phyloP scores from a whole-genome alignment of 2,329 filamentous ascomycete species.

The Aspergillus fumigatus region DNA sequence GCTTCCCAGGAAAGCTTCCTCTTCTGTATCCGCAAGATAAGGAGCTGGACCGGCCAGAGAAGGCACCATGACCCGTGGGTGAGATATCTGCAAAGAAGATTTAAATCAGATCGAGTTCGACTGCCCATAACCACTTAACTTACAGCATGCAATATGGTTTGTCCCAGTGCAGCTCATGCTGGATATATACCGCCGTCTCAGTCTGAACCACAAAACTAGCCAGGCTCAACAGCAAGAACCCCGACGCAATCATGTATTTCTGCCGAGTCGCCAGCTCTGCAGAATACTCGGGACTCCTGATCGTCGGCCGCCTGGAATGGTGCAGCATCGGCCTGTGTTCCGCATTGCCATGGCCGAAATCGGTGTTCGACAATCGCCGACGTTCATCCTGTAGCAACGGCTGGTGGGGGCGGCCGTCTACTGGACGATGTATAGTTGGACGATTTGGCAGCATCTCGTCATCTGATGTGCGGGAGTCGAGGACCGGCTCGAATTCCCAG shows the following conservation, averaged over 20 bases:
- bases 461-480: constrained; percentile 37
- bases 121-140: constrained; percentile 20
- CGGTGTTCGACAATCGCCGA: constrained; percentile 32
- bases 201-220: constrained; percentile 91
- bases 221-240: constrained; percentile 78
- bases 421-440: constrained; percentile 45
- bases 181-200: constrained; percentile 91
- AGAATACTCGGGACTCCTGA: constrained; percentile 68
- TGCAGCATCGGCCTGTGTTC: constrained; percentile 38
- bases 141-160: constrained; percentile 99
- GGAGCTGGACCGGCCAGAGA: constrained; percentile 80
- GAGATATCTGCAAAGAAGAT: constrained; percentile 55
- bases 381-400: constrained; percentile 52
- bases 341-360: constrained; percentile 24
- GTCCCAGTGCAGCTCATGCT: constrained; percentile 86
- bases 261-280: constrained; percentile 64
- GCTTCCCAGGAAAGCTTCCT: constrained; percentile 71
- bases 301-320: constrained; percentile 57
- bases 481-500: constrained; percentile 31
- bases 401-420: constrained; percentile 47
- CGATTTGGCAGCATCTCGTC: constrained; percentile 44
- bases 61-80: constrained; percentile 93
- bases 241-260: constrained; percentile 80
- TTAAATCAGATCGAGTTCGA: background rate
- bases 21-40: constrained; percentile 75